These are phyloP conservation scores for Monosporascus cannonballus DNA, from an alignment of 2,329 filamentous ascomycete species.

Conservation along the genomic window DNA sequence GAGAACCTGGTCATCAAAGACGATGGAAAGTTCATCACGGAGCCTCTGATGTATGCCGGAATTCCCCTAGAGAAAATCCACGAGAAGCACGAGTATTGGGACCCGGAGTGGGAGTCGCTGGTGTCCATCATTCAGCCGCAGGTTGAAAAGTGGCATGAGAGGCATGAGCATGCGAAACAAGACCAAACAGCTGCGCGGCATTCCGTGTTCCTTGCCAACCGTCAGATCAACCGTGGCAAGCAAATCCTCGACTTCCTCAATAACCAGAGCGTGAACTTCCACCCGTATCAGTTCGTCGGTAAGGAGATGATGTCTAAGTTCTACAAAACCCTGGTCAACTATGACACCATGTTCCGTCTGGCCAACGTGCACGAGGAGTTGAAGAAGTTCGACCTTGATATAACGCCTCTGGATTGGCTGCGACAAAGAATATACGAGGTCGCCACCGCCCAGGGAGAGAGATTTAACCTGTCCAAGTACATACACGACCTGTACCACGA, in stretches of 20 bases:
- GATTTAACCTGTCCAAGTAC: constrained; percentile 45
- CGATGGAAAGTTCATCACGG: constrained; percentile 42
- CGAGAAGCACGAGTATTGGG: constrained; percentile 48
- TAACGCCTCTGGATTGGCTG: constrained; percentile 50
- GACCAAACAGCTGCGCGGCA: constrained; percentile 22
- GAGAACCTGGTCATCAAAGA: constrained; percentile 40
- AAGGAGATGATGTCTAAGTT: constrained; percentile 43
- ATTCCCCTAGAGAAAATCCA: constrained; percentile 48
- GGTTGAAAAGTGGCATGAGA: constrained; percentile 42
- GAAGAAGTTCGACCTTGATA: constrained; percentile 45
- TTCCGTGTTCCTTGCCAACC: constrained; percentile 46
- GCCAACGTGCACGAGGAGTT: constrained; percentile 49
- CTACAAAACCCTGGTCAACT: constrained; percentile 37
- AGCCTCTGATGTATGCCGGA: constrained; percentile 45
- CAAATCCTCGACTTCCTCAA: constrained; percentile 47
- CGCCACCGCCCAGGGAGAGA: constrained; percentile 33
- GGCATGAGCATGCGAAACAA: constrained; percentile 29
- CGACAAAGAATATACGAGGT: constrained; percentile 51
- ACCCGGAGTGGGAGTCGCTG: constrained; percentile 44
- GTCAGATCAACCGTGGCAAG: constrained; percentile 50
- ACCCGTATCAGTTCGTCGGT: constrained; percentile 50
- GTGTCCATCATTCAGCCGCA: constrained; percentile 35
- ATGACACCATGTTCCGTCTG: constrained; percentile 52
- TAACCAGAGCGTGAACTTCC: constrained; percentile 42
- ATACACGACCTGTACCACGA: constrained; percentile 53